A percentile compares a stretch with the other conserved stretches of the same genome.
Conservation (phyloP, 148 eudicot species). For the Hydrangea macrophylla region DNA sequence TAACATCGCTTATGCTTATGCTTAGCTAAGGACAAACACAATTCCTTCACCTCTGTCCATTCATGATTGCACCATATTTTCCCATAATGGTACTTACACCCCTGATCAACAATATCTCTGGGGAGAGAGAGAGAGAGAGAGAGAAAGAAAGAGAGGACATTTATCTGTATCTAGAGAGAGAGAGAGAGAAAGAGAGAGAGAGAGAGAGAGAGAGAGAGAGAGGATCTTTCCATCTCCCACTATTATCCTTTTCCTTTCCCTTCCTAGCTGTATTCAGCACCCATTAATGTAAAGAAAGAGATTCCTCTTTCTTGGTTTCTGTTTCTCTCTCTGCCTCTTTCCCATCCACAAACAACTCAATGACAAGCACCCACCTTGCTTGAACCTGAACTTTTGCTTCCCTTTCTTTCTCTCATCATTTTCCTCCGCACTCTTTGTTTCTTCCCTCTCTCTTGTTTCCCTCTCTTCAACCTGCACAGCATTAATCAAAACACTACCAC, state of each 20-base stretch:
- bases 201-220: neutral
- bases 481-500: neutral
- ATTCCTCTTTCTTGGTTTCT: slow-evolving; percentile 16
- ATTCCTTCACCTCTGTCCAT: neutral
- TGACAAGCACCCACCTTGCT: slow-evolving; percentile 34
- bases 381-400: slow-evolving; percentile 28
- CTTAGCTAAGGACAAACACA: neutral
- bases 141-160: neutral
- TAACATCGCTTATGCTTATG: neutral
- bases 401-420: slow-evolving; percentile 28
- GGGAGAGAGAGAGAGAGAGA: neutral
- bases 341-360: slow-evolving; percentile 42
- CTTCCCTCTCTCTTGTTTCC: slow-evolving; percentile 37
- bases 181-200: neutral
- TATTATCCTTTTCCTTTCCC: neutral
- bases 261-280: neutral
- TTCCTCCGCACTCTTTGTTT: slow-evolving; percentile 20
- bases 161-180: neutral
- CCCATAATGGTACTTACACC: neutral
- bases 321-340: slow-evolving; percentile 35
- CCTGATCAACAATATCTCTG: neutral
- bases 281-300: slow-evolving; percentile 6
- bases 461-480: slow-evolving; percentile 50
- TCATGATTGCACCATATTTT: neutral
- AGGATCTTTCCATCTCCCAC: neutral